phyloP scores from a whole-genome alignment of 148 eudicot species.

The Amaranthus cruentus region DNA sequence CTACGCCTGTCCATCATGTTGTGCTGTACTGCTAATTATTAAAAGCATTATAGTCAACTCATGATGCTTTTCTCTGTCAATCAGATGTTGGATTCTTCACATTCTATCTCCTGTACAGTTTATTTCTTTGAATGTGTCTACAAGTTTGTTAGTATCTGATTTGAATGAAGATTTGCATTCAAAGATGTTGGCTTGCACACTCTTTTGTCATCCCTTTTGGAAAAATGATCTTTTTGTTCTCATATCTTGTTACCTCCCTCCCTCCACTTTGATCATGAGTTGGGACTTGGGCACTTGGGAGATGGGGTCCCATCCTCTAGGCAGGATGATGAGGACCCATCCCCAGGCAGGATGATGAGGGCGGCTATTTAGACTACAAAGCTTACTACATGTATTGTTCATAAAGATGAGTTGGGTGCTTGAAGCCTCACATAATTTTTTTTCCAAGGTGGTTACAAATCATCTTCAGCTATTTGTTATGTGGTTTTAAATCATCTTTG shows the following conservation, averaged over 20 bases:
- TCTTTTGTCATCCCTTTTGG: no score
- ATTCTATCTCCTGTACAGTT: not conserved
- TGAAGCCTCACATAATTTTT: no score
- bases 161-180: not conserved
- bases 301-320: no score
- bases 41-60: not conserved
- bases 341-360: not conserved
- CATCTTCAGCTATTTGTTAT: no score
- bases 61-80: not conserved
- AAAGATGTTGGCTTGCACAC: not conserved
- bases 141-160: not conserved
- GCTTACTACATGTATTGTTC: not conserved
- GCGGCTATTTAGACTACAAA: not conserved
- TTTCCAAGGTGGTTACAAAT: no score
- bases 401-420: not conserved
- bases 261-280: no score
- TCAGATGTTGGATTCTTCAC: not conserved
- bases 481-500: not conserved
- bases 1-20: not conserved
- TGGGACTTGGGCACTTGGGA: no score
- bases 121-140: not conserved
- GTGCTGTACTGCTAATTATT: not conserved
- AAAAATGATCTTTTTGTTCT: no score
- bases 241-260: no score
- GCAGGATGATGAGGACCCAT: no score